phyloP scores from a whole-genome alignment of 225 moss, liverwort and hornwort genomes.

The Marchantia polymorpha region DNA sequence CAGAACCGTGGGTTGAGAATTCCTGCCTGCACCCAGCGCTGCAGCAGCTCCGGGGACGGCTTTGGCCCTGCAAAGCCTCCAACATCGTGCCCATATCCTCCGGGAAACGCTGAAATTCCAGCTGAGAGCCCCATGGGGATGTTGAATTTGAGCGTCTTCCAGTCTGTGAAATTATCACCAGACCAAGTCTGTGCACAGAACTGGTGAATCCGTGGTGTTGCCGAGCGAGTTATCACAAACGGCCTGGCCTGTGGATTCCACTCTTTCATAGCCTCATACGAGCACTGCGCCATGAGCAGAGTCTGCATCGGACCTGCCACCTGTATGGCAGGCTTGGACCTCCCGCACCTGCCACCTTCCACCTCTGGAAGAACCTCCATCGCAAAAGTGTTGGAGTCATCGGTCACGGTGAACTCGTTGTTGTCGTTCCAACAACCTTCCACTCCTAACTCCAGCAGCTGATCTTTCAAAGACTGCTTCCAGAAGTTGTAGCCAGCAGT shows the following conservation, averaged over 20 bases:
- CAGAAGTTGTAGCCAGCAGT: constrained; percentile 36
- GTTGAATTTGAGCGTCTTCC: constrained; percentile 44
- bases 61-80: constrained; percentile 43
- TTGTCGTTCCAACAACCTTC: constrained; percentile 47
- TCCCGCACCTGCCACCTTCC: not conserved
- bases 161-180: constrained; percentile 38
- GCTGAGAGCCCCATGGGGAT: constrained; percentile 43
- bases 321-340: constrained; percentile 21
- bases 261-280: constrained; percentile 37
- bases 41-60: constrained; percentile 36
- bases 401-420: constrained; percentile 42
- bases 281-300: constrained; percentile 42
- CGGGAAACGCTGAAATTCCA: constrained; percentile 30
- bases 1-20: constrained; percentile 40
- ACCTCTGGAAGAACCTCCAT: constrained; percentile 33
- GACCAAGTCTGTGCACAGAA: constrained; percentile 46
- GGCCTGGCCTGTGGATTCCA: constrained; percentile 36
- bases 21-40: constrained; percentile 43
- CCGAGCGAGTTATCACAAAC: constrained; percentile 36
- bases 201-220: constrained; percentile 39
- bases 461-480: constrained; percentile 36
- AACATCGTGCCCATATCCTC: constrained; percentile 43
- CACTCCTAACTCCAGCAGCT: constrained; percentile 32
- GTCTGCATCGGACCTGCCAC: constrained; percentile 43
- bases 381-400: constrained; percentile 40